A percentile compares a stretch with the other conserved stretches of the same genome.
phyloP scores from a whole-genome alignment of 2,329 filamentous ascomycete genomes.

The Aspergillus hortae region DNA sequence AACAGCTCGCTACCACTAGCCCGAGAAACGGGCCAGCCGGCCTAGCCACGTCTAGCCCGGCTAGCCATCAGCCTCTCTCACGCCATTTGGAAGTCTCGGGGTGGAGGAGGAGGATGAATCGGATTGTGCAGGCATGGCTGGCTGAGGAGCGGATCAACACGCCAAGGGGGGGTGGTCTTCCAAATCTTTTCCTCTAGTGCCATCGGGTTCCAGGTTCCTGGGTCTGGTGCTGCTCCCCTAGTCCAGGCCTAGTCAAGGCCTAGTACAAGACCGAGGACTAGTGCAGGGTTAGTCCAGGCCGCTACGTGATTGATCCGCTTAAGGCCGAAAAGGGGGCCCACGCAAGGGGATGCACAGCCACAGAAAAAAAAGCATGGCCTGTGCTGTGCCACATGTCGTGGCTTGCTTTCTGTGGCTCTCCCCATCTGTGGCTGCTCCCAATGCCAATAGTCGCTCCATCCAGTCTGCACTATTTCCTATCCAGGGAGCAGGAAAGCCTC shows the following conservation, averaged over 20 bases:
- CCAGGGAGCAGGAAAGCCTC: slow-evolving; percentile 10
- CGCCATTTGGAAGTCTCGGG: no score
- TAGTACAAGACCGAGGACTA: neutral
- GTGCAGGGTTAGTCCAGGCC: neutral
- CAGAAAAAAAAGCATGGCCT: neutral
- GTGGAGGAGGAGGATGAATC: neutral
- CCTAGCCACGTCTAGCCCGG: neutral
- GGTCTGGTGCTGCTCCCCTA: neutral
- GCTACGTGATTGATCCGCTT: neutral
- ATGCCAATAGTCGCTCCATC: slow-evolving; percentile 1
- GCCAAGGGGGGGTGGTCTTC: slow-evolving; percentile 1
- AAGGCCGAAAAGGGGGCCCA: neutral
- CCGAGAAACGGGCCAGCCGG: neutral
- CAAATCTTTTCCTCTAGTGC: slow-evolving; percentile 12
- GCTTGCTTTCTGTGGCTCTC: slow-evolving; percentile 16
- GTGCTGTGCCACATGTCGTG: slow-evolving; percentile 3
- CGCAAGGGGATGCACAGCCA: slow-evolving; percentile 11
- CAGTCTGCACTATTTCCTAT: neutral
- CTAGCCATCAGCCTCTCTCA: no score
- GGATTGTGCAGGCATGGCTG: neutral
- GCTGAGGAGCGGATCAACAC: slow-evolving; percentile 4
- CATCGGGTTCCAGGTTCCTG: slow-evolving; percentile 9
- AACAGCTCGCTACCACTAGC: neutral
- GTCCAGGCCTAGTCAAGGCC: neutral
- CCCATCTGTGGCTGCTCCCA: slow-evolving; percentile 17